These are phyloP conservation scores for Talaromyces sp. DNA, from an alignment of 2,329 filamentous ascomycete species.

Conservation along the genomic window DNA sequence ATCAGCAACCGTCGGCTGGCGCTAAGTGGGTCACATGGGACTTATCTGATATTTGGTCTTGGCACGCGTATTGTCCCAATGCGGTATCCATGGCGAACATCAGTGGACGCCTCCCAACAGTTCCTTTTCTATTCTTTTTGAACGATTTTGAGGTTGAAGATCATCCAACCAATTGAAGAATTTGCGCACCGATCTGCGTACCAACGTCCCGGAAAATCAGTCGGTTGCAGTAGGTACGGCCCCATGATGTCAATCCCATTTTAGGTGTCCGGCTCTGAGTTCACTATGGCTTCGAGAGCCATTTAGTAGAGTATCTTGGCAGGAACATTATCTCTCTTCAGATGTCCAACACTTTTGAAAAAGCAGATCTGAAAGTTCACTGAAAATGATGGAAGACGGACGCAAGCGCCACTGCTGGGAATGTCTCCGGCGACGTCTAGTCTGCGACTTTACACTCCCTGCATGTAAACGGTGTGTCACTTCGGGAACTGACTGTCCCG, in stretches of 20 bases:
- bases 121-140: background rate
- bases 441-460: conserved; percentile 39
- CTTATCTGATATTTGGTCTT: background rate
- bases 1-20: background rate
- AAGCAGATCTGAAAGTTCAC: background rate
- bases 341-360: background rate
- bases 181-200: background rate
- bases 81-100: background rate
- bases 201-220: background rate
- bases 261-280: background rate
- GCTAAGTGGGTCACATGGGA: background rate
- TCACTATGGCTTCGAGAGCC: background rate
- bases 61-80: background rate
- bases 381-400: background rate
- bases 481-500: conserved; percentile 37
- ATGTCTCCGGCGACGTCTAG: conserved; percentile 40
- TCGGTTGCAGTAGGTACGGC: background rate
- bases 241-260: background rate
- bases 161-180: background rate
- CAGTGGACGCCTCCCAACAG: background rate
- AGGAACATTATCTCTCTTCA: background rate
- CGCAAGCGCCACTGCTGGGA: conserved; percentile 36
- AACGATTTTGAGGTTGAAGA: background rate
- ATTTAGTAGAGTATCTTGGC: background rate
- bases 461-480: conserved; percentile 37